Base-by-base conservation (phyloP, 2,329 filamentous ascomycete species). In the Apiospora sp. region DNA sequence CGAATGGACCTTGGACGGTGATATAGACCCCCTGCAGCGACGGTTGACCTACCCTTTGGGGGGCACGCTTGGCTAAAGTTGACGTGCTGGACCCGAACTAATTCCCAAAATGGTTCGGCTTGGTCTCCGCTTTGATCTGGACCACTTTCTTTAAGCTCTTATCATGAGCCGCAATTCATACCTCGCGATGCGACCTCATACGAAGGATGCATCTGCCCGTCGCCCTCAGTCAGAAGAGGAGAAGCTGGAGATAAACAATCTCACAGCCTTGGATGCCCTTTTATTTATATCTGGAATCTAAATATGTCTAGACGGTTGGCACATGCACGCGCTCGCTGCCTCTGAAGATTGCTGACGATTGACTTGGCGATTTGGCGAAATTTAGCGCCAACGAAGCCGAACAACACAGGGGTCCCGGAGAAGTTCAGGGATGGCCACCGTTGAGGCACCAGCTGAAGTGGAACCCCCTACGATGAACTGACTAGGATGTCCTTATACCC, bases 371-470 rank as follows among this genome's bases (percentile, higher is more conserved):
- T 64, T 64, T 37, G 34, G 58, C 58, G n/a, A 41, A 34, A 64
- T 41, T 41, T 64, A 41, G 58, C 58, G 58, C 34, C 58, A 41
- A 41, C 34, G 58, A 37, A 34, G 58, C 54, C 30, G 54, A 22
- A 41, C 34, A 24, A 10, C 13, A 41, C 58, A 64, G 34, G 58
- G 58, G 58, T 64, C 34, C 14, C 22, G 8, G 19, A n/a, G 58
- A 41, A 64, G 22, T 34, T 16, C 58, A 64, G 44, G 67, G 67
- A 68, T 68, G 37, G 48, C n/a, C 48, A 70, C 68, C 68, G 68
- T 70, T 58, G 68, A 22, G 30, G 68, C 49, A 30, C 68, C 68
- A 70, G 68, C 68, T 43, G 49, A 43, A 70, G 68, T 70, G 68
- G 68, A 30, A n/a, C 68, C 19, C 19, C 34, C 12, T 16, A 37